Percentiles rank a stretch among this genome's conserved stretches.
Evolutionary conservation across 2,329 filamentous ascomycete species (phyloP).

Genomic region (Xylaria sp.): DNA sequence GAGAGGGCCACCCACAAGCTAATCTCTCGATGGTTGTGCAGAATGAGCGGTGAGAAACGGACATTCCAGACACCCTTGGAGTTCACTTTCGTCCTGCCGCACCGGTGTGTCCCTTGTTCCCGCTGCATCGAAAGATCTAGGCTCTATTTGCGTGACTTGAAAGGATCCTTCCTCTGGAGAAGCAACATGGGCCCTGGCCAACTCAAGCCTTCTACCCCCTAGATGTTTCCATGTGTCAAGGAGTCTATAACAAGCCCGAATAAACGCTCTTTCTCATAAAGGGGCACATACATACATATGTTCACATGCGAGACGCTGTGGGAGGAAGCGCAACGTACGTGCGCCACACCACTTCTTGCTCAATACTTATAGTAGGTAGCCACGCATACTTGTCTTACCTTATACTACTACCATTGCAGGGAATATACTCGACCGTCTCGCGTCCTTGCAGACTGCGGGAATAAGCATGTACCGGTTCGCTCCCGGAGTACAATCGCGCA

Average conservation of each 20-base stretch:
- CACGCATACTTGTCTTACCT: constrained; percentile 1
- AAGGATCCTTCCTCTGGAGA: background rate
- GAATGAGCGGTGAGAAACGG: constrained; percentile 32
- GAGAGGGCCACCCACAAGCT: background rate
- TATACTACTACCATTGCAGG: background rate
- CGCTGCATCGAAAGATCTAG: background rate
- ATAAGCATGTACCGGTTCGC: background rate
- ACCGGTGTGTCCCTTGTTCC: background rate
- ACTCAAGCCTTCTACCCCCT: background rate
- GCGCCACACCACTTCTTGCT: background rate
- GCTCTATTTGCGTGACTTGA: background rate
- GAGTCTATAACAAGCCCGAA: background rate
- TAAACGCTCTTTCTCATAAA: background rate
- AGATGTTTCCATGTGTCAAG: background rate
- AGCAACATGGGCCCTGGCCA: background rate
- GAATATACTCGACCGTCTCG: constrained; percentile 7
- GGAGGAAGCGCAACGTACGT: background rate
- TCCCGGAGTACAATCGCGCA: background rate
- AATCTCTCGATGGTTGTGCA: constrained; percentile 22
- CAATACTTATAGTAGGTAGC: background rate
- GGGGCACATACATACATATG: background rate
- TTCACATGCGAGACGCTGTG: background rate
- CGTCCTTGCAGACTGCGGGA: constrained; percentile 8
- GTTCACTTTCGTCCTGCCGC: background rate
- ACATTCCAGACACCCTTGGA: background rate